phyloP scores from a whole-genome alignment of 2,329 filamentous ascomycete genomes.

The Exutisphaerella laricina region DNA sequence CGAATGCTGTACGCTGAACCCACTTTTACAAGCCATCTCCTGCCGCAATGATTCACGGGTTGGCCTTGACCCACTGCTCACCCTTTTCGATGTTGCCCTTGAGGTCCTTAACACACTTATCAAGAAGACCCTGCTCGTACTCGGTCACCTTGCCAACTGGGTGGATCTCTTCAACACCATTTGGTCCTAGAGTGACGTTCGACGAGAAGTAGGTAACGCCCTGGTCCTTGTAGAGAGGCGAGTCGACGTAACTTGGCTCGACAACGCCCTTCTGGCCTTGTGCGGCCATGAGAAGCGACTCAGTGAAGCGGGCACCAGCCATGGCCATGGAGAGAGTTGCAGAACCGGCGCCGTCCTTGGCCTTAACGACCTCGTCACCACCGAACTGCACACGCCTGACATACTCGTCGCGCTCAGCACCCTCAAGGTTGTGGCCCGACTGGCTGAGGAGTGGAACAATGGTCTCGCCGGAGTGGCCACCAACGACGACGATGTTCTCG shows the following conservation, averaged over 20 bases:
- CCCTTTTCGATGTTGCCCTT: constrained; percentile 96
- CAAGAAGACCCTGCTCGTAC: constrained; percentile 83
- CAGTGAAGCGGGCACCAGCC: constrained; percentile 79
- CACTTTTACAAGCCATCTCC: not conserved
- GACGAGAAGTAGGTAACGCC: constrained; percentile 96
- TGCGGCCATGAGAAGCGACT: constrained; percentile 85
- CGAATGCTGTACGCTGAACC: not conserved
- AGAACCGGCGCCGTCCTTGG: constrained; percentile 95
- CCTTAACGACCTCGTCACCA: constrained; percentile 98
- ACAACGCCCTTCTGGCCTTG: constrained; percentile 92
- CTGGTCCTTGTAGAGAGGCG: constrained; percentile 96
- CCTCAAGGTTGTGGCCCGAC: constrained; percentile 78
- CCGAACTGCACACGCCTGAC: constrained; percentile 97
- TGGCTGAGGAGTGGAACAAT: constrained; percentile 98
- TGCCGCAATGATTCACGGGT: constrained; percentile 35
- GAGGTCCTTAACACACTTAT: constrained; percentile 75
- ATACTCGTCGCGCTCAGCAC: constrained; percentile 68
- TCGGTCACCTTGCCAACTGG: constrained; percentile 78
- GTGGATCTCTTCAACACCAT: constrained; percentile 91
- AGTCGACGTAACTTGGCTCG: constrained; percentile 96
- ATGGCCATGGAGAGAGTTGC: constrained; percentile 99
- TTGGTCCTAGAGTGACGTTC: constrained; percentile 90
- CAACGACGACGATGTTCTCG: constrained; percentile 93
- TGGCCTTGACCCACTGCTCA: constrained; percentile 59
- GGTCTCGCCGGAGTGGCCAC: constrained; percentile 95